A percentile compares a stretch with the other conserved stretches of the same genome.
Evolutionary conservation across 352 stramenopile species (phyloP).

Genomic region (Elongisporangium senticosum): DNA sequence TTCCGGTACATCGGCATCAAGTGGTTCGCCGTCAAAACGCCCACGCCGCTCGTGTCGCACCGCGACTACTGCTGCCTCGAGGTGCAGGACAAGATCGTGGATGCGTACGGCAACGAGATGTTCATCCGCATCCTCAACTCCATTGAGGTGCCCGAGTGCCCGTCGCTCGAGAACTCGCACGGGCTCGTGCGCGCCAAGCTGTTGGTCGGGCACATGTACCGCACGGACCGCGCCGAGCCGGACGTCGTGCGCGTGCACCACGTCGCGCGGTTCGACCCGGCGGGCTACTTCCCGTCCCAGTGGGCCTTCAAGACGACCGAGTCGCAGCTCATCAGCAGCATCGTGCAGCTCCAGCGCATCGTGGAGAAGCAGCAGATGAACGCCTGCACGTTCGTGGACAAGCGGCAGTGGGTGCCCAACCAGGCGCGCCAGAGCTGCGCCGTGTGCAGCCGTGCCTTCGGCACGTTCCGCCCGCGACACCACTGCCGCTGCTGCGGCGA

Average conservation of each 20-base stretch:
- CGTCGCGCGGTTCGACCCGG: conserved; percentile 66
- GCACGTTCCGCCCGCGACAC: conserved; percentile 75
- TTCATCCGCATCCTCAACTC: conserved; percentile 78
- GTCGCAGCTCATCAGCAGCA: conserved; percentile 67
- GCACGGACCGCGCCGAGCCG: conserved; percentile 61
- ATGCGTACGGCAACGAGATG: conserved; percentile 82
- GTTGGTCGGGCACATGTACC: conserved; percentile 75
- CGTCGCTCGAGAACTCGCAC: conserved; percentile 81
- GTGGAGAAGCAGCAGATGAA: conserved; percentile 87
- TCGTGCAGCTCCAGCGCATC: conserved; percentile 75
- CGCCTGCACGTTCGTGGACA: conserved; percentile 77
- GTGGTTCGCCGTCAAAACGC: conserved; percentile 82
- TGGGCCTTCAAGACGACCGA: conserved; percentile 83
- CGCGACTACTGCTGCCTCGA: conserved; percentile 85
- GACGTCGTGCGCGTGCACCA: conserved; percentile 72
- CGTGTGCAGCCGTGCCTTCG: conserved; percentile 68
- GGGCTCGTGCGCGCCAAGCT: conserved; percentile 82
- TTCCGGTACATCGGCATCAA: conserved; percentile 86
- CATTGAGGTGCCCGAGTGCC: conserved; percentile 76
- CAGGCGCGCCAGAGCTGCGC: conserved; percentile 61
- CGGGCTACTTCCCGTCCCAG: conserved; percentile 73
- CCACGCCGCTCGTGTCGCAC: conserved; percentile 73
- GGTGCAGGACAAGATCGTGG: conserved; percentile 80
- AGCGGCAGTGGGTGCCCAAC: conserved; percentile 78
- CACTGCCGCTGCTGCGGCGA: conserved; percentile 86